Conservation (phyloP, 208 protist genomes). For the Trypanosoma platydactyli region DNA sequence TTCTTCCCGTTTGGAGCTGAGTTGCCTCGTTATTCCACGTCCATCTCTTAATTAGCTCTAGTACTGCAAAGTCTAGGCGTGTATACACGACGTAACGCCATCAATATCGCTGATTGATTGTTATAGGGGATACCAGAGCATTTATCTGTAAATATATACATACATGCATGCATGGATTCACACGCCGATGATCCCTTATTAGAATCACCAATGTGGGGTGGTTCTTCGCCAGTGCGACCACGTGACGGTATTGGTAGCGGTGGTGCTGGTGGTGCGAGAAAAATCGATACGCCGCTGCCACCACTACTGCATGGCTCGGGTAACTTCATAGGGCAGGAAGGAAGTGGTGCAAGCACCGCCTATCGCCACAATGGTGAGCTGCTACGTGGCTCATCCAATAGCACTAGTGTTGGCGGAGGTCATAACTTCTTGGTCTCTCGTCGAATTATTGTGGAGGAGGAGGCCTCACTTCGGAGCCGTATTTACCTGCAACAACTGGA, state of each 20-base stretch:
- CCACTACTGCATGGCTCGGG: background rate
- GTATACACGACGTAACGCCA: too few species aligned
- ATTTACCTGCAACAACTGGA: conserved; percentile 31
- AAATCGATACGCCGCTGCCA: background rate
- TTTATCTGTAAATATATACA: conserved; percentile 15
- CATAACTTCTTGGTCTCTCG: conserved; percentile 13
- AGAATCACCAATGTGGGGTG: background rate
- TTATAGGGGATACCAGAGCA: background rate
- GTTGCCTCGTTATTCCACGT: too few species aligned
- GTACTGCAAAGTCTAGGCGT: too few species aligned
- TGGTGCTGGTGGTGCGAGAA: background rate
- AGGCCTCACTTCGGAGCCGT: conserved; percentile 22
- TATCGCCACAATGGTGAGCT: conserved; percentile 3
- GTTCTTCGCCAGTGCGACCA: background rate
- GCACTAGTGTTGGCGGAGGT: conserved; percentile 15
- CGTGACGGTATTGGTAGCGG: background rate
- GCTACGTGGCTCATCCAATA: conserved; percentile 16
- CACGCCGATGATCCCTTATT: background rate
- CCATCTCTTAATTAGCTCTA: too few species aligned
- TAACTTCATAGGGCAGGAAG: background rate
- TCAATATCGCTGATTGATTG: too few species aligned
- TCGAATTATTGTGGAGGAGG: conserved; percentile 27
- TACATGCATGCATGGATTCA: conserved; percentile 4
- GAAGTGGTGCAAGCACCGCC: background rate
- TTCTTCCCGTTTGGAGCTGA: too few species aligned